Conservation (phyloP, 495 filamentous ascomycete species). For the Lentithecium fluviatile region DNA sequence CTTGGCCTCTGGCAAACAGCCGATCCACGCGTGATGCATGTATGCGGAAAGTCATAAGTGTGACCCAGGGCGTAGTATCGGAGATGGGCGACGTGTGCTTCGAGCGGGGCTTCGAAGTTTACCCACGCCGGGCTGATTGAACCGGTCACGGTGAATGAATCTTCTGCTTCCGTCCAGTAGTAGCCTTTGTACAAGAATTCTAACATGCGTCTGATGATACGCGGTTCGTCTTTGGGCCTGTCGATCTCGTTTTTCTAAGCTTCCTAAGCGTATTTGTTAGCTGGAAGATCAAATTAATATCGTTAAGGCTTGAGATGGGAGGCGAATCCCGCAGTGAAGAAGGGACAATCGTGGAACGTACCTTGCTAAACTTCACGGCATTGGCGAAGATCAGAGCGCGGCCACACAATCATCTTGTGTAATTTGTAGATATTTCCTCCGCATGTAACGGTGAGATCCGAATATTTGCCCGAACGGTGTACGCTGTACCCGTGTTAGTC, state of each 20-base stretch:
- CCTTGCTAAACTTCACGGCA: background rate
- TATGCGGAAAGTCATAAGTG: background rate
- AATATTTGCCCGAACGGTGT: no score
- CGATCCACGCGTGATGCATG: background rate
- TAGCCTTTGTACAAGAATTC: background rate
- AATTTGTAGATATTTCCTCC: background rate
- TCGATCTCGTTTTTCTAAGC: background rate
- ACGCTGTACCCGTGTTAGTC: no score
- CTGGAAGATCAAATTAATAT: background rate
- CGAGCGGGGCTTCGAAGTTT: no score
- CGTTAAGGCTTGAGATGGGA: no score
- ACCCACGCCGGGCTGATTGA: no score
- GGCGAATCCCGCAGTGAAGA: background rate
- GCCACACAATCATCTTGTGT: conserved; percentile 2
- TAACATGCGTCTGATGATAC: background rate
- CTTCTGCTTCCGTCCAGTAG: background rate
- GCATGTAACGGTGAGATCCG: no score
- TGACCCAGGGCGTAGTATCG: background rate
- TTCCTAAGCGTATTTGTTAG: background rate
- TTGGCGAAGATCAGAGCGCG: background rate
- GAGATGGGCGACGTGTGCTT: no score
- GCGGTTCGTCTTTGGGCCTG: background rate
- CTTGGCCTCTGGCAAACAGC: background rate
- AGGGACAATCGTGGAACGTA: background rate
- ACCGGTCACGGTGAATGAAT: background rate